Percentiles rank a stretch among this genome's conserved stretches.
Evolutionary conservation across 768 basidiomycete genomes (phyloP).

Genomic region (Russula sp.): DNA sequence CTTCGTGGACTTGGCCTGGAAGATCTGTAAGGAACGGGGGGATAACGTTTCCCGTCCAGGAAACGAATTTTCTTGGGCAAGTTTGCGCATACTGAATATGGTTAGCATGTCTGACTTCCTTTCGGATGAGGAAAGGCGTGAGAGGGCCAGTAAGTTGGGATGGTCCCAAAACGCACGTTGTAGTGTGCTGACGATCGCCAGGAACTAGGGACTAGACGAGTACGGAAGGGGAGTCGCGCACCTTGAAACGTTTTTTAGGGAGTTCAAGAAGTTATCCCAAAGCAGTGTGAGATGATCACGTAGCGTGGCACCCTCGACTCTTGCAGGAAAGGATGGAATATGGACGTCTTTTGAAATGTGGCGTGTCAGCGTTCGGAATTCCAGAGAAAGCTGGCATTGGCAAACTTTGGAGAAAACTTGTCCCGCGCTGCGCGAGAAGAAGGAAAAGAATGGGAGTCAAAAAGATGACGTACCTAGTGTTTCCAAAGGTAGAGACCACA

Average conservation of each 20-base stretch:
- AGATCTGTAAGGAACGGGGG: constrained; percentile 19
- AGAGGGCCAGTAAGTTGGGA: constrained; percentile 1
- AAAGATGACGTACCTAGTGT: constrained; percentile 15
- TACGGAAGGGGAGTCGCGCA: constrained; percentile 8
- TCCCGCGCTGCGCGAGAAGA: background rate
- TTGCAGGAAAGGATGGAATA: constrained; percentile 14
- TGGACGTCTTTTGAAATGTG: constrained; percentile 17
- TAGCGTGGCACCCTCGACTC: constrained; percentile 6
- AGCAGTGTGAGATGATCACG: constrained; percentile 11
- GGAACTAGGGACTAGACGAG: constrained; percentile 13
- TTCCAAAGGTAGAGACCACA: constrained; percentile 17
- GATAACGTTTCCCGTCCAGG: constrained; percentile 8
- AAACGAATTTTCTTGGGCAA: constrained; percentile 17
- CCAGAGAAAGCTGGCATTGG: background rate
- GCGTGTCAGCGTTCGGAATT: background rate
- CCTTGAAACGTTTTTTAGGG: constrained; percentile 19
- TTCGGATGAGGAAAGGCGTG: background rate
- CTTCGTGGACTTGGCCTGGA: constrained; percentile 15
- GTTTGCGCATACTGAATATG: constrained; percentile 20
- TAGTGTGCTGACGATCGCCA: background rate
- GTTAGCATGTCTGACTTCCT: constrained; percentile 7
- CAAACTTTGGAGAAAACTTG: background rate
- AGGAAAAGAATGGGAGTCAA: background rate
- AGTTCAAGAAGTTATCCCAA: constrained; percentile 16
- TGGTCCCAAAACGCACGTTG: background rate